Conservation (phyloP, 1,284 basidiomycete genomes). For the Puccinia triticina region DNA sequence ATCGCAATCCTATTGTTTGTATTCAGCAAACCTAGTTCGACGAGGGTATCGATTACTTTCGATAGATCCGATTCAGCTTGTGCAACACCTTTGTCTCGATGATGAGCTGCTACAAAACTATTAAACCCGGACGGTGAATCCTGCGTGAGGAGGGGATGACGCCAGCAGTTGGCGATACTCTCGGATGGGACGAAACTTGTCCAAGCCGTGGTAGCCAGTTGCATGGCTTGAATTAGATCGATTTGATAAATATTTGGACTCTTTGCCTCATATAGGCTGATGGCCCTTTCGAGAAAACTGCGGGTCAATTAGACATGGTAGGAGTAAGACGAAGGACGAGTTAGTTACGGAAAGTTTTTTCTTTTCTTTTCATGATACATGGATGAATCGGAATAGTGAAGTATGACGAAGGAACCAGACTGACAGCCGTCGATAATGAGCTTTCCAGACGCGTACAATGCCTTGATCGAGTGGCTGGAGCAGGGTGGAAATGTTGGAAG, state of each 20-base stretch:
- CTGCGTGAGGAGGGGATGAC: conserved; percentile 5
- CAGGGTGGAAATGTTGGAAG: conserved; percentile 3
- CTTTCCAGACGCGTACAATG: conserved; percentile 32
- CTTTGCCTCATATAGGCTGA: conserved; percentile 11
- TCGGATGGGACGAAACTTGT: conserved; percentile 16
- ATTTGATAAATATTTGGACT: conserved; percentile 31
- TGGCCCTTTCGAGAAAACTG: conserved; percentile 23
- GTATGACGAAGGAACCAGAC: not conserved
- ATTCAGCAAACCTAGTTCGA: conserved; percentile 31
- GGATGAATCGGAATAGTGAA: not conserved
- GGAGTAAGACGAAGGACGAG: not conserved
- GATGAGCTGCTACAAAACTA: not conserved
- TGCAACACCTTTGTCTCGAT: not conserved
- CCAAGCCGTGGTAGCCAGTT: conserved; percentile 28
- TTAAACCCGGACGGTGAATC: conserved; percentile 1
- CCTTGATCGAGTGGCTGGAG: conserved; percentile 31
- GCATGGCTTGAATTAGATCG: conserved; percentile 38
- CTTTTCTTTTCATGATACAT: no score
- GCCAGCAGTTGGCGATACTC: conserved; percentile 15
- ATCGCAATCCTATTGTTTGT: conserved; percentile 16
- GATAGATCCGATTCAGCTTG: conserved; percentile 16
- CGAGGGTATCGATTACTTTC: conserved; percentile 25
- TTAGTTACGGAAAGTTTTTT: not conserved
- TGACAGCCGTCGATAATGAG: conserved; percentile 33
- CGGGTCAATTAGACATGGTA: not conserved